Conservation (phyloP, 2,329 filamentous ascomycete species). For the Venturia pyrina region DNA sequence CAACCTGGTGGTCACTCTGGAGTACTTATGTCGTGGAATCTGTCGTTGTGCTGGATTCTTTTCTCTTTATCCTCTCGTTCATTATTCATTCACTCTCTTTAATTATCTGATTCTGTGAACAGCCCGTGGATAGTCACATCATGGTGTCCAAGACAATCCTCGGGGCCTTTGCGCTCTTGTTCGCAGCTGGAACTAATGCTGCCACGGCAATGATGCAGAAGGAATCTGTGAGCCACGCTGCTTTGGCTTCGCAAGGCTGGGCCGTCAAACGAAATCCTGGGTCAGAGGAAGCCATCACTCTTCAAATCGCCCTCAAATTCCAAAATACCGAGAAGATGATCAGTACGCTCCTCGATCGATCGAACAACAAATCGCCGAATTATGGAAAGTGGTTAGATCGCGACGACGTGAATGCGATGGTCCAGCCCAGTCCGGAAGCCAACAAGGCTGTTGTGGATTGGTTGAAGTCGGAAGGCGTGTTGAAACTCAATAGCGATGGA, state of each 20-base stretch:
- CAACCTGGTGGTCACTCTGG: neutral
- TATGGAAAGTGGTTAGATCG: constrained; percentile 55
- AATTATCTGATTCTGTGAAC: neutral
- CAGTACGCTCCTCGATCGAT: neutral
- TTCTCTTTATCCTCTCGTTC: neutral
- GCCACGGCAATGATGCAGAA: constrained; percentile 1
- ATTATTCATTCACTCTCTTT: neutral
- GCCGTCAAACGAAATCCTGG: neutral
- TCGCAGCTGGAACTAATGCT: neutral
- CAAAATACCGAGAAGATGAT: constrained; percentile 5
- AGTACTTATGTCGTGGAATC: neutral
- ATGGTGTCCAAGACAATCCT: constrained; percentile 3
- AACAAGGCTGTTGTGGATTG: constrained; percentile 44
- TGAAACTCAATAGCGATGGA: constrained; percentile 24
- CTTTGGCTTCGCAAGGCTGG: constrained; percentile 7
- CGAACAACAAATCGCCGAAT: constrained; percentile 12
- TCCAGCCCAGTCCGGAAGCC: constrained; percentile 43
- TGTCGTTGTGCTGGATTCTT: neutral
- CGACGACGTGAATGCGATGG: constrained; percentile 45
- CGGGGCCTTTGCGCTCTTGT: constrained; percentile 1
- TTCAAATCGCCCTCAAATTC: neutral
- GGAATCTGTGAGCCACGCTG: neutral
- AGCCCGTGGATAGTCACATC: neutral
- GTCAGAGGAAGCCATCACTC: neutral
- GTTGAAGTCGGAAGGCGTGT: constrained; percentile 29